Conservation (phyloP, 108 stramenopile species). For the Skeletonema costatum region DNA sequence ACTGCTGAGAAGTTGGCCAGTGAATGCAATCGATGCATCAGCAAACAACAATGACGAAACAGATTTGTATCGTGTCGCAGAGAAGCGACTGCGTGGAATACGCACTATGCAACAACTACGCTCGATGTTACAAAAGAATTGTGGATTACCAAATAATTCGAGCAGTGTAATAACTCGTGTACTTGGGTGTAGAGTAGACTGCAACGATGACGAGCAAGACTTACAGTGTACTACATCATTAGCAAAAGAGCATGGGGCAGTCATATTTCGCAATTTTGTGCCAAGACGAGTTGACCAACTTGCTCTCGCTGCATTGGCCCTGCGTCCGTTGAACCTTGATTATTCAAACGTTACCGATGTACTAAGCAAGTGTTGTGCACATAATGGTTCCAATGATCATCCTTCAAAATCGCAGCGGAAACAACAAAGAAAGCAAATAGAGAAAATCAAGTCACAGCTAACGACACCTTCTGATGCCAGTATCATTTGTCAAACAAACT, state of each 20-base stretch:
- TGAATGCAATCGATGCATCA: not conserved
- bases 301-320: conserved; percentile 35
- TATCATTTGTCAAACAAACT: conserved; percentile 42
- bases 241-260: conserved; percentile 43
- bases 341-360: not conserved
- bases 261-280: conserved; percentile 43
- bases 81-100: conserved; percentile 38
- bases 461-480: conserved; percentile 28
- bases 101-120: conserved; percentile 28
- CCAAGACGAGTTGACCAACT: conserved; percentile 44
- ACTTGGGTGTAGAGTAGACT: conserved; percentile 30
- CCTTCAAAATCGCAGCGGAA: not conserved
- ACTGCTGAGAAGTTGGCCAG: conserved; percentile 29
- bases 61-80: conserved; percentile 31
- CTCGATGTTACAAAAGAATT: conserved; percentile 28
- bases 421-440: conserved; percentile 15
- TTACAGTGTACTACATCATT: conserved; percentile 2
- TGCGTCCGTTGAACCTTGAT: conserved; percentile 38
- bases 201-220: conserved; percentile 24
- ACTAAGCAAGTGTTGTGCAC: not conserved
- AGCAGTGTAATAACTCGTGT: conserved; percentile 19
- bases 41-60: not conserved
- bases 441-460: conserved; percentile 37
- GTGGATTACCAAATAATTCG: not conserved
- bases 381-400: not conserved